Evolutionary conservation across 192 early-diverging fungal genomes (phyloP).

Genomic region (Anaeromyces robustus): DNA sequence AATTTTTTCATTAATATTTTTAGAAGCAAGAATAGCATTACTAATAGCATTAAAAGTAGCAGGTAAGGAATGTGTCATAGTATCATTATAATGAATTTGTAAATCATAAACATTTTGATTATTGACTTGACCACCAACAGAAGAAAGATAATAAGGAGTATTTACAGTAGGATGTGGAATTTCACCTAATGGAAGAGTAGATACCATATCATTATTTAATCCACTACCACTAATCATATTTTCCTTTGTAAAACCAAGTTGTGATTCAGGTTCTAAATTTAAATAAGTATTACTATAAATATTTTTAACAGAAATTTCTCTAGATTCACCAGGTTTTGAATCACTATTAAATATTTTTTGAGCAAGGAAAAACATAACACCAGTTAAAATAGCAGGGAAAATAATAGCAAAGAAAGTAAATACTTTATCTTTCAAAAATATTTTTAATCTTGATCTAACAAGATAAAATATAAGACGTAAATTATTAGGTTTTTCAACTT

Average conservation of each 20-base stretch:
- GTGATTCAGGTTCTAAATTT: not conserved
- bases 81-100: not conserved
- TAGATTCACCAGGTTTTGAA: not conserved
- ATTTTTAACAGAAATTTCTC: not conserved
- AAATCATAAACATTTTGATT: not conserved
- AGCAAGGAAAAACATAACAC: not conserved
- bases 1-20: not conserved
- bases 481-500: not conserved
- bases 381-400: not conserved
- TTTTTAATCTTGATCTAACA: not conserved
- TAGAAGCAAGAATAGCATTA: not conserved
- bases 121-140: not conserved
- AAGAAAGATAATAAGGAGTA: not conserved
- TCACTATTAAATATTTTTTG: not conserved
- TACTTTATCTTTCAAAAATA: not conserved
- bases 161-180: not conserved
- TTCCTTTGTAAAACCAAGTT: not conserved
- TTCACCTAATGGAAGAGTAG: not conserved
- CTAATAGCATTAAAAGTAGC: not conserved
- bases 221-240: not conserved
- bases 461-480: not conserved
- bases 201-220: not conserved
- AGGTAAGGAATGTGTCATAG: not conserved
- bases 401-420: not conserved
- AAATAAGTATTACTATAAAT: not conserved